phyloP scores from a whole-genome alignment of 2,329 filamentous ascomycete species.

The Clonostachys solani region DNA sequence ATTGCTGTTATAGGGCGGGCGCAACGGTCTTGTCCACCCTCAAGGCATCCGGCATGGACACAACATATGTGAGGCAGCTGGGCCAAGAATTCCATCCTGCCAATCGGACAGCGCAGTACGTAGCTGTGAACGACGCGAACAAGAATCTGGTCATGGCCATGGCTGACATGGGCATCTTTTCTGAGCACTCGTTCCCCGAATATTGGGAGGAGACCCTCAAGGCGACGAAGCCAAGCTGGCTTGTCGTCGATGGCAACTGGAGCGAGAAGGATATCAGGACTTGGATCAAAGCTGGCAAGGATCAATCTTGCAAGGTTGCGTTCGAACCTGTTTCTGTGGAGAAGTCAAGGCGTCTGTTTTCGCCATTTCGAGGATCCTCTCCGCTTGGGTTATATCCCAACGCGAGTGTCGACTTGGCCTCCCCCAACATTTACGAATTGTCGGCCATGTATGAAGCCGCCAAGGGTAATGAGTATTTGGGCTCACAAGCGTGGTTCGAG shows the following conservation, averaged over 20 bases:
- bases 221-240: slow-evolving; percentile 61
- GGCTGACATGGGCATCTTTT: slow-evolving; percentile 90
- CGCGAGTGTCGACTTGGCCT: slow-evolving; percentile 66
- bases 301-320: slow-evolving; percentile 53
- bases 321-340: slow-evolving; percentile 87
- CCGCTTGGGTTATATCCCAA: slow-evolving; percentile 51
- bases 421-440: slow-evolving; percentile 82
- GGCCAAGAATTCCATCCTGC: slow-evolving; percentile 40
- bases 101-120: slow-evolving; percentile 80
- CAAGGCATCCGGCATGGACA: slow-evolving; percentile 58
- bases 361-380: slow-evolving; percentile 26
- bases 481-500: slow-evolving; percentile 69
- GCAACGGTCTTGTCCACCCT: slow-evolving; percentile 67
- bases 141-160: slow-evolving; percentile 88
- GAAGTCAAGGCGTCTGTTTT: slow-evolving; percentile 72
- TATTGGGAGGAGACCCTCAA: slow-evolving; percentile 59
- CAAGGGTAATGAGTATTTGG: slow-evolving; percentile 61
- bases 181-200: slow-evolving; percentile 44
- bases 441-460: slow-evolving; percentile 73
- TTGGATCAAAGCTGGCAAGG: slow-evolving; percentile 62
- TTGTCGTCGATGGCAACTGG: slow-evolving; percentile 90
- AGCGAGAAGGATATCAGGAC: slow-evolving; percentile 56
- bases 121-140: slow-evolving; percentile 79
- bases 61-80: slow-evolving; percentile 56
- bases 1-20: slow-evolving; percentile 51